These are phyloP conservation scores for Yamadazyma sp. DNA, from an alignment of 805 yeast species.

Conservation along the genomic window DNA sequence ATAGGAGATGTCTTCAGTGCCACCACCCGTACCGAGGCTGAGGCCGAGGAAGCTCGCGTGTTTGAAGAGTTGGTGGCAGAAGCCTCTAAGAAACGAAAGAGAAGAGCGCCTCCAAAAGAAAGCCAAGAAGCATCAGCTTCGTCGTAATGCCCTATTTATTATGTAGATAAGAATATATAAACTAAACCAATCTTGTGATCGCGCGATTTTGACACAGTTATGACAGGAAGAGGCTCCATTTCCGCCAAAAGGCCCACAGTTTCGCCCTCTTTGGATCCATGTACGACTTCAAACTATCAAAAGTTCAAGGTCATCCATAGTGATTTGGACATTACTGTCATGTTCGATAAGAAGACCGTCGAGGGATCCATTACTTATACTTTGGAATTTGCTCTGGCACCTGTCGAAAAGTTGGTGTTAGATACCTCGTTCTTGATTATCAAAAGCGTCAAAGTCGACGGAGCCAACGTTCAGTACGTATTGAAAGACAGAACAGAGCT, in stretches of 20 bases:
- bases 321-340: conserved; percentile 22
- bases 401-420: conserved; percentile 14
- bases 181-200: no score
- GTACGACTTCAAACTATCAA: conserved; percentile 30
- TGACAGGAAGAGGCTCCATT: conserved; percentile 13
- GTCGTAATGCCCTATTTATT: conserved; percentile 2
- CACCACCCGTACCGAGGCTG: conserved; percentile 62
- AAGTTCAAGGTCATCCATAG: conserved; percentile 22
- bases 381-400: conserved; percentile 13
- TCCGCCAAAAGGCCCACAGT: conserved; percentile 11
- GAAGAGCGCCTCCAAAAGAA: conserved; percentile 21
- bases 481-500: conserved; percentile 17
- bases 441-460: conserved; percentile 21
- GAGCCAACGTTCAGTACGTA: conserved; percentile 7
- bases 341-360: conserved; percentile 24
- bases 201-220: no score
- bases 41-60: conserved; percentile 73
- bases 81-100: conserved; percentile 43
- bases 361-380: conserved; percentile 24
- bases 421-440: conserved; percentile 30
- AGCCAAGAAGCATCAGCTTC: no score
- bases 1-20: conserved; percentile 63
- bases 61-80: conserved; percentile 69
- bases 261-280: conserved; percentile 23
- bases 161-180: no score